phyloP scores from a whole-genome alignment of 495 filamentous ascomycete species.

The Aspergillus funiculosus region DNA sequence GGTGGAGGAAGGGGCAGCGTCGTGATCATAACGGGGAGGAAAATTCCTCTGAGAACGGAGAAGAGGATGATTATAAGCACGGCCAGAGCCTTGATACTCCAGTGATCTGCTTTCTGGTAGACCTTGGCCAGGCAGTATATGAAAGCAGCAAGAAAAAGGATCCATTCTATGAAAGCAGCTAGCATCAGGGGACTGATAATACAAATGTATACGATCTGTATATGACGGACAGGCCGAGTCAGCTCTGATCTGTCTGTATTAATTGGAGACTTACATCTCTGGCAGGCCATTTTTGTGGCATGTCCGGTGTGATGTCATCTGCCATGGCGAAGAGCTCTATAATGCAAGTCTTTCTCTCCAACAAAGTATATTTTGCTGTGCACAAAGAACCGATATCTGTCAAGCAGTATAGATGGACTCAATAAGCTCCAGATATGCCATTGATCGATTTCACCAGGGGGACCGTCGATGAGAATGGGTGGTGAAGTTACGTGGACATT shows the following conservation, averaged over 20 bases:
- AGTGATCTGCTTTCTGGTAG: conserved; percentile 83
- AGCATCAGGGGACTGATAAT: conserved; percentile 80
- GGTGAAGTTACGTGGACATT: no score
- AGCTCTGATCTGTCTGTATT: background rate
- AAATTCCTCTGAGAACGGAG: conserved; percentile 66
- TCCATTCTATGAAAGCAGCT: conserved; percentile 86
- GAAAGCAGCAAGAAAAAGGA: conserved; percentile 89
- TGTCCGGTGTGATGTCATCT: conserved; percentile 1
- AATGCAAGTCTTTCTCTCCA: background rate
- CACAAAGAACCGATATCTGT: no score
- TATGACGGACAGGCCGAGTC: conserved; percentile 14
- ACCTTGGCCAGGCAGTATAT: conserved; percentile 87
- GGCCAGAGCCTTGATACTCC: conserved; percentile 71
- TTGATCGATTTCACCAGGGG: no score
- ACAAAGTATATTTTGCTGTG: no score
- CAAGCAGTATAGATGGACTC: no score
- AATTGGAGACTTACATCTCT: conserved; percentile 55
- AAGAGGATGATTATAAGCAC: conserved; percentile 71
- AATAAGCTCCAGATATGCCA: no score
- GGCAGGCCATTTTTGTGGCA: conserved; percentile 48
- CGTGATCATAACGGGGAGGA: conserved; percentile 90
- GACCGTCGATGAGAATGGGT: no score
- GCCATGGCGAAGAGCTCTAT: conserved; percentile 2
- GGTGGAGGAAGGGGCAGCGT: conserved; percentile 78
- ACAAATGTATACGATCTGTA: conserved; percentile 71